These are phyloP conservation scores for Massarina eburnea DNA, from an alignment of 2,329 filamentous ascomycete species.

Conservation along the genomic window DNA sequence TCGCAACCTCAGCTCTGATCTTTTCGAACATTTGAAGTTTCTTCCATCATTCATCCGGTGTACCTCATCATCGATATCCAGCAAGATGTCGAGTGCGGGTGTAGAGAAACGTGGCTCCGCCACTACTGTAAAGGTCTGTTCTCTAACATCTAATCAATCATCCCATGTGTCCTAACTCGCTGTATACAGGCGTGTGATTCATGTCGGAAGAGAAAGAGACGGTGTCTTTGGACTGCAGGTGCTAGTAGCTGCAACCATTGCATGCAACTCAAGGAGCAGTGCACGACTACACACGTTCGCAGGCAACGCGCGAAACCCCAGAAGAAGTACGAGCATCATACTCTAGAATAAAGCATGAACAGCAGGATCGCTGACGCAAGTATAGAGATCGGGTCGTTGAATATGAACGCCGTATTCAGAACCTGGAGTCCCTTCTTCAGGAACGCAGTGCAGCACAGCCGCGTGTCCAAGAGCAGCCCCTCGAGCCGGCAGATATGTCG, in stretches of 20 bases:
- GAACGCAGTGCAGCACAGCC: slow-evolving; percentile 24
- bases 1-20: neutral
- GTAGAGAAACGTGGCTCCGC: slow-evolving; percentile 27
- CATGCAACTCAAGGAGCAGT: slow-evolving; percentile 23
- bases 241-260: slow-evolving; percentile 22
- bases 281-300: slow-evolving; percentile 25
- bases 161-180: neutral
- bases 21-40: neutral
- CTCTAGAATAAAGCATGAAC: neutral
- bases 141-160: neutral
- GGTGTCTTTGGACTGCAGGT: slow-evolving; percentile 24
- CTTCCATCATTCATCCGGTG: neutral
- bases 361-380: neutral
- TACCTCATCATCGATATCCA: neutral
- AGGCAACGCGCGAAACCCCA: slow-evolving; percentile 25
- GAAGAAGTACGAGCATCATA: slow-evolving; percentile 16
- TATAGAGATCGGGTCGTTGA: slow-evolving; percentile 21
- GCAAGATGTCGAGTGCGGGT: slow-evolving; percentile 17
- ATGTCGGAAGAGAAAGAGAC: slow-evolving; percentile 26
- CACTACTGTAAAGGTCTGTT: slow-evolving; percentile 23
- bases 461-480: slow-evolving; percentile 15
- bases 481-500: slow-evolving; percentile 15
- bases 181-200: slow-evolving; percentile 27
- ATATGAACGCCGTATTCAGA: slow-evolving; percentile 27
- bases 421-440: slow-evolving; percentile 23